Percentiles rank a stretch among this genome's conserved stretches.
Evolutionary conservation across 1,284 basidiomycete genomes (phyloP).

Genomic region (Fistulinella cinereoalba): DNA sequence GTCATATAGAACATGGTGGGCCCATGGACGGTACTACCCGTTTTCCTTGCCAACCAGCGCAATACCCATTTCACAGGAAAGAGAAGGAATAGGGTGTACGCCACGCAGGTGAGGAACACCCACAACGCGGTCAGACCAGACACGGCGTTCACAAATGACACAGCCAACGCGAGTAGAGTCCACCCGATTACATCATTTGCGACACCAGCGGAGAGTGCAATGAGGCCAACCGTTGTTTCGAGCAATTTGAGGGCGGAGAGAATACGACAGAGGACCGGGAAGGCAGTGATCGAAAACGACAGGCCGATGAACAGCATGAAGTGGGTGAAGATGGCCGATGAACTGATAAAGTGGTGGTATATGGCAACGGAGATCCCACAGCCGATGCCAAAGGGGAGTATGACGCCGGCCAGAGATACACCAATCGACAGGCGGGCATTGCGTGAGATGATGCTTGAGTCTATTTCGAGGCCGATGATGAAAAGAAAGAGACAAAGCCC

Average conservation of each 20-base stretch:
- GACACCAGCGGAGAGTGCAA: conserved; percentile 91
- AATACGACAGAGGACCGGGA: conserved; percentile 91
- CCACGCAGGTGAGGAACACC: conserved; percentile 79
- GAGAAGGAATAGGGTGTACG: conserved; percentile 78
- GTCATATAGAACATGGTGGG: conserved; percentile 81
- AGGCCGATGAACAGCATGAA: conserved; percentile 95
- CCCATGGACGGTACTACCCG: conserved; percentile 78
- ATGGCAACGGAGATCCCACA: conserved; percentile 78
- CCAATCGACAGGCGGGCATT: conserved; percentile 46
- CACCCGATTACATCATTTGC: conserved; percentile 87
- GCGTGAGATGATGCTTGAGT: conserved; percentile 60
- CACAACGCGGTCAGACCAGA: conserved; percentile 76
- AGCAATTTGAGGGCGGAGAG: conserved; percentile 80
- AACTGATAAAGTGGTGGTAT: conserved; percentile 77
- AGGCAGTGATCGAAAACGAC: conserved; percentile 90
- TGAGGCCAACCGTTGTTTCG: conserved; percentile 90
- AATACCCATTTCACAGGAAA: conserved; percentile 67
- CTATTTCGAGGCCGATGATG: conserved; percentile 90
- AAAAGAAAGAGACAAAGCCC: conserved; percentile 93
- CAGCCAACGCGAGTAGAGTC: conserved; percentile 77
- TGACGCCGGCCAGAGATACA: conserved; percentile 64
- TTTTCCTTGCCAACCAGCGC: conserved; percentile 70
- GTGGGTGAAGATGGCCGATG: conserved; percentile 66
- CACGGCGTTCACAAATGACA: conserved; percentile 86
- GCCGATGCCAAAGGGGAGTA: conserved; percentile 83